Evolutionary conservation across 345 rosid species (phyloP).

Genomic region (Aegle marmelos): DNA sequence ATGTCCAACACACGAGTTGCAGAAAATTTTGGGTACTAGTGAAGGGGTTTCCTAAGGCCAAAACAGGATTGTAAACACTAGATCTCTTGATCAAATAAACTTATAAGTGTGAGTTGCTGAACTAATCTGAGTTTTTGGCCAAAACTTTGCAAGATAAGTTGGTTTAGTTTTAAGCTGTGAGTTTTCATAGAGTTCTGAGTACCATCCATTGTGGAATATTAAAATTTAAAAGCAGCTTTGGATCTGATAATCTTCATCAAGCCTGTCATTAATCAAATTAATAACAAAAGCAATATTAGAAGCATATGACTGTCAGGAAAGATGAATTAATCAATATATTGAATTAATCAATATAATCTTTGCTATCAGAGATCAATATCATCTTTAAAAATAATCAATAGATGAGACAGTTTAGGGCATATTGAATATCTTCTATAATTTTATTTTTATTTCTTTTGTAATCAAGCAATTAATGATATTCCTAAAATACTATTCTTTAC

Average conservation of each 20-base stretch:
- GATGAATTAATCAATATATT: background rate
- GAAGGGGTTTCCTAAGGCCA: background rate
- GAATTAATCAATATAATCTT: background rate
- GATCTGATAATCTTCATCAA: conserved; percentile 11
- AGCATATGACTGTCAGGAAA: background rate
- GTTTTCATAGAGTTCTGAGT: background rate
- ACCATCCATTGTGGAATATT: background rate
- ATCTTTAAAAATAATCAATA: background rate
- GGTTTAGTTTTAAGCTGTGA: background rate
- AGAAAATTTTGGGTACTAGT: background rate
- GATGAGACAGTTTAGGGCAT: background rate
- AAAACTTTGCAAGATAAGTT: background rate
- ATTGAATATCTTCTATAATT: background rate
- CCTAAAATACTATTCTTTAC: background rate
- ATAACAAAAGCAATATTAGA: background rate
- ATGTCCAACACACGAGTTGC: background rate
- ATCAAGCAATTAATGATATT: background rate
- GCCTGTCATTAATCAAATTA: background rate
- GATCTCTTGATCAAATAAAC: no score
- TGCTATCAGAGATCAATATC: background rate
- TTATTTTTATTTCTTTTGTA: background rate
- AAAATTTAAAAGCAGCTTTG: background rate
- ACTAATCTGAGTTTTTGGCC: background rate
- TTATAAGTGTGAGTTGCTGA: background rate
- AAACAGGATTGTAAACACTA: background rate